These are phyloP conservation scores for Fomitopsis serialis DNA, from an alignment of 768 basidiomycete genomes.

Conservation along the genomic window DNA sequence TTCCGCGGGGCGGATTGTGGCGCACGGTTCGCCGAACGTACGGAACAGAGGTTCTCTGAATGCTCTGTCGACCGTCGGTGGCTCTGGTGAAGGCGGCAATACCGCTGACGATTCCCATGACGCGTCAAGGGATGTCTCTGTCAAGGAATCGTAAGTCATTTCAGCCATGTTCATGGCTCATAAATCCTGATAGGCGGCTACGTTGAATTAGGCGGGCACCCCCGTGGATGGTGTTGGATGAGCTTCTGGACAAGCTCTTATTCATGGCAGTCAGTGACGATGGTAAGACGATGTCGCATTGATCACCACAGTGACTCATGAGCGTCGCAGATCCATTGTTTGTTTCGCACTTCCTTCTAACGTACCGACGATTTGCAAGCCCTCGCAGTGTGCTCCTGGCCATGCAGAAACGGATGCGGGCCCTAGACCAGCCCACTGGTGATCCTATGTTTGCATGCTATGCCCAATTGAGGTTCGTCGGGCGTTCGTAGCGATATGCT, in stretches of 20 bases:
- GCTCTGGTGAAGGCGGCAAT: neutral
- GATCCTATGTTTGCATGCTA: slow-evolving; percentile 86
- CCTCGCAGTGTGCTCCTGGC: slow-evolving; percentile 77
- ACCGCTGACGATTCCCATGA: neutral
- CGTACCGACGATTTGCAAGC: slow-evolving; percentile 77
- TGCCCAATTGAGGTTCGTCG: slow-evolving; percentile 75
- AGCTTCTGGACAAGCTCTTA: slow-evolving; percentile 75
- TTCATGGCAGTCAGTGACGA: slow-evolving; percentile 83
- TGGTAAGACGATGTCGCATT: slow-evolving; percentile 39
- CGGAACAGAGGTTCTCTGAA: slow-evolving; percentile 2
- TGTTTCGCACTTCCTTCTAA: slow-evolving; percentile 75
- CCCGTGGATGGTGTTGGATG: slow-evolving; percentile 73
- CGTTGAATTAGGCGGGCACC: slow-evolving; percentile 40
- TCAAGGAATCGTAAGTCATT: slow-evolving; percentile 47
- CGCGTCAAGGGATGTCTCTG: slow-evolving; percentile 14
- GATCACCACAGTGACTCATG: slow-evolving; percentile 1
- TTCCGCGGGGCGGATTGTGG: neutral
- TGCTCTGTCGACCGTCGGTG: neutral
- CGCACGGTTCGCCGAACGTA: neutral
- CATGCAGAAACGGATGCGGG: slow-evolving; percentile 84
- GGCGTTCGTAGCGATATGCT: neutral
- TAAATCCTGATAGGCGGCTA: neutral
- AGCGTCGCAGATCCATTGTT: slow-evolving; percentile 58
- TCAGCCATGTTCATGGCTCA: neutral
- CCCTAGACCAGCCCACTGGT: slow-evolving; percentile 62